Conservation (phyloP, 2,329 filamentous ascomycete species). For the Fusarium sulawesiense region DNA sequence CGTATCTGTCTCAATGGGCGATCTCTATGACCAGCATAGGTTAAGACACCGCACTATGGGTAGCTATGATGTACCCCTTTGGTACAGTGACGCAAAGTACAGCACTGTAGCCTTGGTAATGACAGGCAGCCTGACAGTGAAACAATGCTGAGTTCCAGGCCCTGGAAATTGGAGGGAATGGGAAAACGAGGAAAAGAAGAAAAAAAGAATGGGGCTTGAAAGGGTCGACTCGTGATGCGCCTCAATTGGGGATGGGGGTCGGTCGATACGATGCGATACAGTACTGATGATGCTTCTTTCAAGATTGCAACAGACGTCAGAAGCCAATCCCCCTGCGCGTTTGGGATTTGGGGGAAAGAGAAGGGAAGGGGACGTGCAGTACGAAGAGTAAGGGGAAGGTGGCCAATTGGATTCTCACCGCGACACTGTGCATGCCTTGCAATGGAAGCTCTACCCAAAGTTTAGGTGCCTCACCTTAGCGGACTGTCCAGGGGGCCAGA, state of each 20-base stretch:
- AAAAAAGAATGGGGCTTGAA: slow-evolving; percentile 2
- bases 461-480: neutral
- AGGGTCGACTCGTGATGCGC: slow-evolving; percentile 8
- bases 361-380: neutral
- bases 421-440: slow-evolving; percentile 18
- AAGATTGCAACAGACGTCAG: slow-evolving; percentile 23
- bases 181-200: neutral
- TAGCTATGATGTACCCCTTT: slow-evolving; percentile 28
- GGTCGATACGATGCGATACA: neutral
- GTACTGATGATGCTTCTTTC: slow-evolving; percentile 29
- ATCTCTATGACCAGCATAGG: slow-evolving; percentile 14
- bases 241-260: neutral
- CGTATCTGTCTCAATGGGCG: slow-evolving; percentile 11
- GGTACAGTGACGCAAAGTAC: neutral
- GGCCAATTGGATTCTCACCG: slow-evolving; percentile 12
- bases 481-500: neutral
- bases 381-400: slow-evolving; percentile 11
- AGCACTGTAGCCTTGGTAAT: neutral
- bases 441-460: neutral
- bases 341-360: neutral
- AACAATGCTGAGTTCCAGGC: slow-evolving; percentile 15
- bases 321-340: slow-evolving; percentile 17
- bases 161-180: neutral
- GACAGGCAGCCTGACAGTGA: slow-evolving; percentile 2
- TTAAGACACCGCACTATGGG: neutral